Evolutionary conservation across 805 yeast genomes (phyloP), one percentile per base, ranked within the genome.

Genomic region (Lachancea mirantina): DNA sequence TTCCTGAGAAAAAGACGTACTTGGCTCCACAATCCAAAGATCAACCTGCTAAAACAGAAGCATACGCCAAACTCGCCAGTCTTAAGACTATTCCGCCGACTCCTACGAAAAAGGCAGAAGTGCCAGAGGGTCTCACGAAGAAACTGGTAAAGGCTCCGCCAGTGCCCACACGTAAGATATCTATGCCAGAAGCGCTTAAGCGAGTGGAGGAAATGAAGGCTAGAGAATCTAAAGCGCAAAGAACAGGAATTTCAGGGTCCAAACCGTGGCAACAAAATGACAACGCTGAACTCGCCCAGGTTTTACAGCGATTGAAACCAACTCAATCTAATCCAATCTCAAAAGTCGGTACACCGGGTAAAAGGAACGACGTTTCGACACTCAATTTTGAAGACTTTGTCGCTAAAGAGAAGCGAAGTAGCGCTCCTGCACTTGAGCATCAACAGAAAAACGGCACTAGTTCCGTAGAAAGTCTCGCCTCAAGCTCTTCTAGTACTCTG

Each of bases 121-220:
- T 27, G n/a, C 34, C 36, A 5, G 41, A 38, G 20, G 36, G 33
- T 6, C 17, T 31, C 5, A 14, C 23, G 5, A 26, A 23, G 19
- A 26, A 46, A 36, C 56, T 31, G 21, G 17, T 19, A 4, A 36
- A 45, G 10, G 45, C 50, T 4, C 52, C 56, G 6, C 41, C 40
- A 0, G 43, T 49, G 6, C 57, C 57, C 4, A 20, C 42, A 22
- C 47, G 59, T 18, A 52, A 54, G 23, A 43, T 50, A 9, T 51
- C 58, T 0, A 28, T 51, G 42, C 56, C 54, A 9, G 58, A 51
- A 25, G 55, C 56, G 1, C 33, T 52, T 6, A 42, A 47, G 23
- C 45, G 41, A 21, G 50, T 51, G 2, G 40, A 42, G 23, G 26
- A 25, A 14, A 30, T 49, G 32, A 45, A 34, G 10, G 19, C 26